Evolutionary conservation across 1,284 basidiomycete genomes (phyloP), one percentile per base, ranked within the genome.

Genomic region (Thelephora terrestris): DNA sequence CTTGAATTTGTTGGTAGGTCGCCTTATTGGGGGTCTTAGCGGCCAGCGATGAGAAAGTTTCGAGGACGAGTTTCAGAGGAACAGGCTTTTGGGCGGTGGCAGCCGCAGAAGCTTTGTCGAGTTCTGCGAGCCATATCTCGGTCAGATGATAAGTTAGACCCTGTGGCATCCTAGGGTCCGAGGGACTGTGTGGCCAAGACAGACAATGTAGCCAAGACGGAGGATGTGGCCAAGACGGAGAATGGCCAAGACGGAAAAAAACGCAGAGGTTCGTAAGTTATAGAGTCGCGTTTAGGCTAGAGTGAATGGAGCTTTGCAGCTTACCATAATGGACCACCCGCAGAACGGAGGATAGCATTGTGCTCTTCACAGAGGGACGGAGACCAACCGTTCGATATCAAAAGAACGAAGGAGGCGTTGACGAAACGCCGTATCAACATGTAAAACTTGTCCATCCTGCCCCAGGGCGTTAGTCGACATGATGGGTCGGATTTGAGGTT

Each of bases 381-480:
- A 5, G 84, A 74, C 93, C 93, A 98, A 37, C 74, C 69, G 40
- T 72, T 68, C 47, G 82, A 73, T 25, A 82, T 74, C 10, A 97
- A 72, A 14, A 98, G 73, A 32, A 83, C 71, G 65, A 98, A 94
- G 0, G 85, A 81, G 0, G 85, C 87, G 56, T 91, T 87, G 42
- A 91, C 73, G 60, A 93, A 97, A 51, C 88, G 75, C 46, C 95
- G 76, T 52, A 98, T 82, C 46, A 99, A 83, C 78, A 98, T 81
- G 62, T 95, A 94, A 65, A 91, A 99, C 65, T 99, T 99, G 76
- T 98, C 93, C 63, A 96, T 84, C 57, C 92, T 94, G 61, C 7
- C 16, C 2, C 18, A 21, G 38, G 35, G 23, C 45, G 35, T 43
- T 40, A 34, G 34, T 36, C 21, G 16, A 10, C 21, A 25, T 37